Conservation (phyloP, 139 green algal species). For the Volvox africanus region DNA sequence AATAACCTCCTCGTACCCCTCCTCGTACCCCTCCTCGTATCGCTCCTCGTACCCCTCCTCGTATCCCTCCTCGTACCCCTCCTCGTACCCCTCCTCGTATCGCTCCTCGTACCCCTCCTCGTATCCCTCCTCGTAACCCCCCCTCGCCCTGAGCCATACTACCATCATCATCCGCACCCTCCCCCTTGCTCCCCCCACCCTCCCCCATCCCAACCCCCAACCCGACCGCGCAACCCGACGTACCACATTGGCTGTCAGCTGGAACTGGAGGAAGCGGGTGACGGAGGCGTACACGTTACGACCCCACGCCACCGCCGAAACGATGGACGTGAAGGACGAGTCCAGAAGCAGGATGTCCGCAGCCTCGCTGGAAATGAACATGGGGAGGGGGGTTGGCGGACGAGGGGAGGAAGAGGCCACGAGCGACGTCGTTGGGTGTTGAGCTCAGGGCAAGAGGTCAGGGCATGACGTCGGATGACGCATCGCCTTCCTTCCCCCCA, state of each 20-base stretch:
- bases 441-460: too few relatives aligned
- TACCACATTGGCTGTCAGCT: conserved; percentile 85
- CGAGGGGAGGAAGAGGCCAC: background rate
- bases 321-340: conserved; percentile 91
- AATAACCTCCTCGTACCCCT: too few relatives aligned
- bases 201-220: background rate
- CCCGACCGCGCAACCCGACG: background rate
- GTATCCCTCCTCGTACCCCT: too few relatives aligned
- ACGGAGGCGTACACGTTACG: conserved; percentile 89
- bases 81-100: too few relatives aligned
- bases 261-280: conserved; percentile 92
- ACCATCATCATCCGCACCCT: background rate
- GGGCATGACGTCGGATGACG: too few relatives aligned
- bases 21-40: too few relatives aligned
- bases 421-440: too few relatives aligned
- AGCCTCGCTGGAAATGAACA: conserved; percentile 75
- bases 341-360: conserved; percentile 94
- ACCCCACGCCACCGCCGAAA: conserved; percentile 88
- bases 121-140: background rate
- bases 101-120: background rate
- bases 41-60: too few relatives aligned
- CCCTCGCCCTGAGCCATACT: background rate
- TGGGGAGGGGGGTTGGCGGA: background rate
- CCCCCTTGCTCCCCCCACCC: background rate
- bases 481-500: too few relatives aligned